These are phyloP conservation scores for Trifolium subterraneum DNA, from an alignment of 306 rosid genomes.

Conservation along the genomic window DNA sequence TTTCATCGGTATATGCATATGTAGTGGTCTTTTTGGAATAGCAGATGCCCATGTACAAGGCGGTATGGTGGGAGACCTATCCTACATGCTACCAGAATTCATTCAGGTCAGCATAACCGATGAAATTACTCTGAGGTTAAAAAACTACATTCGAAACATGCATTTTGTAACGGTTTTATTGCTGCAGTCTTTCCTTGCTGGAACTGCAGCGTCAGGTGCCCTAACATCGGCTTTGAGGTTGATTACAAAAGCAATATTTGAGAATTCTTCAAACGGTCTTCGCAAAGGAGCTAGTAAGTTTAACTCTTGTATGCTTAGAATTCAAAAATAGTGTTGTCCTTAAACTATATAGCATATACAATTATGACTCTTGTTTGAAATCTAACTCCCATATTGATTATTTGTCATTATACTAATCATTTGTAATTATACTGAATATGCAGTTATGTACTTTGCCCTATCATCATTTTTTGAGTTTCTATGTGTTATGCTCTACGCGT, in stretches of 20 bases:
- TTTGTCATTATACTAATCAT: background rate
- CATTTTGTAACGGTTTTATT: background rate
- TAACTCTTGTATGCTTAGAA: background rate
- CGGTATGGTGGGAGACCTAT: constrained; percentile 93
- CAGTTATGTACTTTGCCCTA: constrained; percentile 82
- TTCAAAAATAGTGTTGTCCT: too few species aligned
- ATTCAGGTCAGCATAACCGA: constrained; percentile 61
- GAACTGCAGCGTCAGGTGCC: constrained; percentile 84
- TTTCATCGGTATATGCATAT: constrained; percentile 65
- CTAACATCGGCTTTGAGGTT: constrained; percentile 63
- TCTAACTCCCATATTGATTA: too few species aligned
- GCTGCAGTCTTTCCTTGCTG: constrained; percentile 81
- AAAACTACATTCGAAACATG: background rate
- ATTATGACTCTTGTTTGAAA: too few species aligned
- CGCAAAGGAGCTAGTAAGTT: constrained; percentile 84
- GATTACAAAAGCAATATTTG: constrained; percentile 69
- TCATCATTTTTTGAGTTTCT: constrained; percentile 72
- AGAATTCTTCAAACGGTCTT: constrained; percentile 69
- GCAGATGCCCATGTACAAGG: constrained; percentile 96
- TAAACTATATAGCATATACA: too few species aligned
- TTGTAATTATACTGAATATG: constrained; percentile 39
- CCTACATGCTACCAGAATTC: constrained; percentile 77
- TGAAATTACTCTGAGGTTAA: background rate
- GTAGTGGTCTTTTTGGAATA: constrained; percentile 79
- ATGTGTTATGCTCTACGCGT: constrained; percentile 71